Evolutionary conservation across 495 filamentous ascomycete genomes (phyloP), one percentile per base, ranked within the genome.

Genomic region (Talaromyces thailandensis): DNA sequence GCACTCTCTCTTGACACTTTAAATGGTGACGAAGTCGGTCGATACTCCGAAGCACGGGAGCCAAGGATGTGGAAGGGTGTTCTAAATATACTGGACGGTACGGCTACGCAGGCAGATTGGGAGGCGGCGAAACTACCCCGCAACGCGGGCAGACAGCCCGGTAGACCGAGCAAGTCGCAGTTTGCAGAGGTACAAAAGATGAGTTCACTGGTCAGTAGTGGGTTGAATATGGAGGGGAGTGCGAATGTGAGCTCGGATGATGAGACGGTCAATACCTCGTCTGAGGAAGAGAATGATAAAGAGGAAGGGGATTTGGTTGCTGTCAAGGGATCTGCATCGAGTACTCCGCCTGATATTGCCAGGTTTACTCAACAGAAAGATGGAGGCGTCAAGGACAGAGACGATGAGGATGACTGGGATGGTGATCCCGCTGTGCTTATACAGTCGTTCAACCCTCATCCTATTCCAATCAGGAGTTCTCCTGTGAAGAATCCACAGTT

Each of bases 1-100:
- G 80, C 81, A 0, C 75, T 87, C 4, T 82, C 79, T 29, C 57
- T 87, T 12, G 76, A 80, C 23, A 75, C 75, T 16, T 69, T 85
- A 9, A 85, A 84, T 63, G 81, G 81, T 0, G 61, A 75, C 2
- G 79, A 83, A 12, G 75, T 79, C 21, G 74, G 76, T 3, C 61
- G 68, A 21, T 76, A 73, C 18, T 80, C 78, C 40, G 67, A 70
- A 2, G 68, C 72, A 16, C 75, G 81, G 14, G 71, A 81, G 53
- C 67, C 76, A 6, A 68, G 68, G 43, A 72, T 71, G 63, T 82
- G 80, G 80, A 70, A 73, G n/a, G 73, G 73, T 0, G 70, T 75
- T 11, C 65, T 83, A 37, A 73, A 70, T 26, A 71, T 82, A 25
- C 56, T 81, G 11, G 71, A 79, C 59, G 73, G 75, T 11, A 73